Evolutionary conservation across 2,329 filamentous ascomycete species (phyloP).

Genomic region (Dichotomopilus funicola): DNA sequence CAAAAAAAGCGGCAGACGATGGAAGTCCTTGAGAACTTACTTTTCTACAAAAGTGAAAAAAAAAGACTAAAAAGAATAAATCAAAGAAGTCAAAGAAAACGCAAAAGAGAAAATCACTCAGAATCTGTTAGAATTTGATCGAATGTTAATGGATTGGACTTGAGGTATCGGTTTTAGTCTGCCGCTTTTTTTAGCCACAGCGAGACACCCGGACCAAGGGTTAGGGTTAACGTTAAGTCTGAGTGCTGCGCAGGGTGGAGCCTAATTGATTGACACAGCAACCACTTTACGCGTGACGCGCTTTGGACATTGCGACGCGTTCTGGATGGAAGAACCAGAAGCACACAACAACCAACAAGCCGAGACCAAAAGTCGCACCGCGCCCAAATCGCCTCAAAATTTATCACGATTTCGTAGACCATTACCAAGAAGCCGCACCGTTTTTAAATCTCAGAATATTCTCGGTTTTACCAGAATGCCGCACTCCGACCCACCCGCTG

Average conservation of each 20-base stretch:
- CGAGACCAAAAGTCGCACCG: not conserved
- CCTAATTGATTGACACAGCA: not conserved
- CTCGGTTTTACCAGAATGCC: not conserved
- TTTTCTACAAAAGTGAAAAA: no score
- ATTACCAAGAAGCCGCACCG: not conserved
- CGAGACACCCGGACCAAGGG: not conserved
- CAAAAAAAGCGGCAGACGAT: no score
- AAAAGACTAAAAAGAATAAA: no score
- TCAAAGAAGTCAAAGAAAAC: no score
- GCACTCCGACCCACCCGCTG: not conserved
- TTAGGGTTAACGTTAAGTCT: not conserved
- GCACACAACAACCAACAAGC: not conserved
- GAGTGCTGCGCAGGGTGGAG: not conserved
- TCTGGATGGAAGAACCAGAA: not conserved
- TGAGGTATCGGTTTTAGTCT: no score
- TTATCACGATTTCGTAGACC: not conserved
- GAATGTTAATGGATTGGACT: no score
- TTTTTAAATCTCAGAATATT: not conserved
- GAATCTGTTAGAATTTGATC: no score
- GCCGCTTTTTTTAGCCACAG: not conserved
- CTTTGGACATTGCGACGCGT: not conserved
- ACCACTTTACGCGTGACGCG: conserved; percentile 13
- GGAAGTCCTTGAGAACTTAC: no score
- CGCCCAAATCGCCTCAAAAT: not conserved
- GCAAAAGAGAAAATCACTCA: no score